Evolutionary conservation across 2,329 filamentous ascomycete species (phyloP), one percentile per base, ranked within the genome.

Genomic region (Dothidotthia symphoricarpi): DNA sequence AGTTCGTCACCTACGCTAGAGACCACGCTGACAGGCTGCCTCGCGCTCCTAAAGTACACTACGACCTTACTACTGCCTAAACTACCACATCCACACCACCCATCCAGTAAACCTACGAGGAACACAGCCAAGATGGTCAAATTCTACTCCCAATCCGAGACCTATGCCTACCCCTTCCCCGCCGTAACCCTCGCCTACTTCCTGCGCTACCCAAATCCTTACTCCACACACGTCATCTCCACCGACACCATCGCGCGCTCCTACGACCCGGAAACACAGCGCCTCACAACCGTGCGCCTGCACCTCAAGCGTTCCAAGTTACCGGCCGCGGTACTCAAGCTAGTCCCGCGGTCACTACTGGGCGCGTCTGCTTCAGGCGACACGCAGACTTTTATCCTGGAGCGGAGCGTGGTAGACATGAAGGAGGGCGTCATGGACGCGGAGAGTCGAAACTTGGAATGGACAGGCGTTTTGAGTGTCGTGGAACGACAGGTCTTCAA

Each of bases 111-210:
- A 34, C 1, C 28, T 25, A 10, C 13, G 11, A 32, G 17, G n/a
- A 12, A 36, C 19, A 45, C 13, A 27, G 27, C 14, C 35, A 31
- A 26, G 12, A 76, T 76, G 73, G 73, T 76, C 52, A 75, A 75
- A 61, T 73, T 75, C 66, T 75, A 75, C 67, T 68, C 66, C 31
- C 66, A 62, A 55, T 81, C 78, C 69, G 84, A 86, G 66, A 80
- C 77, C 58, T 89, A 90, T 75, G 77, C 82, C 50, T 88, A 91
- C 69, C 83, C 85, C 32, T 91, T 91, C 72, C 82, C 86, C 46
- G 86, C 86, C 64, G 87, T 93, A 46, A 88, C 86, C 32, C 83
- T 93, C 66, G 87, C 87, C 70, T 93, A 88, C 76, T 93, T 91
- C 70, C 83, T 93, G 33, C 86, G 87, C 51, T 93, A 93, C 70